These are phyloP conservation scores for Crucibulum laeve DNA, from an alignment of 768 basidiomycete species.

Conservation along the genomic window DNA sequence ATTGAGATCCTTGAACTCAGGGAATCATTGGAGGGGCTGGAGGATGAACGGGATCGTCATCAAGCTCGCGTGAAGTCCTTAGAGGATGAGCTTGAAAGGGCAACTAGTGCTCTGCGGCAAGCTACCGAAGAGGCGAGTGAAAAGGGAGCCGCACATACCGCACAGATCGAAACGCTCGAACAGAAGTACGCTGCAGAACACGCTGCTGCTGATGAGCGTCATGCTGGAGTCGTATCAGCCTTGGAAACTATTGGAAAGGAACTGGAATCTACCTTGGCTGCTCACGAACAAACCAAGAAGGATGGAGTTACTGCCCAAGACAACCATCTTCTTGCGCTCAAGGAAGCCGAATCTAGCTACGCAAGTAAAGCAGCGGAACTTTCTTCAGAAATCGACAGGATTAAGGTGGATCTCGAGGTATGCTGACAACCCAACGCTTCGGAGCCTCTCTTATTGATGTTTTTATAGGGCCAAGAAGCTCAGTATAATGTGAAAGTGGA, in stretches of 20 bases:
- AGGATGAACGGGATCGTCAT: conserved; percentile 51
- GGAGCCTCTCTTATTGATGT: conserved; percentile 5
- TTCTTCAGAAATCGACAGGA: conserved; percentile 48
- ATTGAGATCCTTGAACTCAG: conserved; percentile 75
- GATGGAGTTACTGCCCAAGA: conserved; percentile 42
- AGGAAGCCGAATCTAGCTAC: conserved; percentile 47
- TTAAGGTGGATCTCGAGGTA: conserved; percentile 66
- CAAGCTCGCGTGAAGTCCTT: conserved; percentile 42
- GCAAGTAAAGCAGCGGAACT: conserved; percentile 47
- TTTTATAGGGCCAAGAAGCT: conserved; percentile 58
- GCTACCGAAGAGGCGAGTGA: conserved; percentile 41
- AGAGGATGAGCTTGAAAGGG: conserved; percentile 50
- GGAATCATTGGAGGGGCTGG: conserved; percentile 61
- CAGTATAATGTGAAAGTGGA: conserved; percentile 66
- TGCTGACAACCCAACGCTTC: conserved; percentile 10
- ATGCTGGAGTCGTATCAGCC: conserved; percentile 36
- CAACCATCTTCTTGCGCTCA: conserved; percentile 42
- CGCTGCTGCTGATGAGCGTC: conserved; percentile 36
- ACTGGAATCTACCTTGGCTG: conserved; percentile 36
- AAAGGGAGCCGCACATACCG: conserved; percentile 41
- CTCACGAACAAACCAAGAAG: conserved; percentile 44
- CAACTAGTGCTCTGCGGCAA: conserved; percentile 41
- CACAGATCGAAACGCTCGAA: conserved; percentile 34
- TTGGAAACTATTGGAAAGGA: conserved; percentile 43
- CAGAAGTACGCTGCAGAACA: conserved; percentile 43